A percentile compares a stretch with the other conserved stretches of the same genome.
Conservation (phyloP, 2,329 filamentous ascomycete species). For the Botryotinia globosa region DNA sequence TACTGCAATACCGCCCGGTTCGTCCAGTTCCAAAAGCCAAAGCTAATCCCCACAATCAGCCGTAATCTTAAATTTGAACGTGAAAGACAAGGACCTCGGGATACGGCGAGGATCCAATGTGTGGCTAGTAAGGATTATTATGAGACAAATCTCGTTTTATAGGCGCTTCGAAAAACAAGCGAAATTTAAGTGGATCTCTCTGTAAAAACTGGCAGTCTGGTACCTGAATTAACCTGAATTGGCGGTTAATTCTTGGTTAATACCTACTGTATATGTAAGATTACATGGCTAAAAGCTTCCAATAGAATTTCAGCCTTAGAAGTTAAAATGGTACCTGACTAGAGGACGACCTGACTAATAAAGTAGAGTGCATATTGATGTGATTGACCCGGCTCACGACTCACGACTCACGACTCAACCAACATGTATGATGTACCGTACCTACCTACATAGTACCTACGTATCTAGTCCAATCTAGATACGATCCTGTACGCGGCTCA, state of each 20-base stretch:
- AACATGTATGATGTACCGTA: background rate
- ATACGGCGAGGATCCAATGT: background rate
- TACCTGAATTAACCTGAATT: background rate
- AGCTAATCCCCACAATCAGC: conserved; percentile 13
- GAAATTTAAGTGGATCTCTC: background rate
- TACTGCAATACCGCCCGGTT: background rate
- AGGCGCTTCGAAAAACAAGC: conserved; percentile 3
- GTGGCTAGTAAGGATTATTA: background rate
- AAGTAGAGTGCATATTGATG: background rate
- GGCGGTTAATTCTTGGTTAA: conserved; percentile 5
- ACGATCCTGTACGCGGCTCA: background rate
- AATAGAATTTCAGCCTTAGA: background rate
- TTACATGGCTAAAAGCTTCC: background rate
- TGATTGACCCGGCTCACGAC: background rate
- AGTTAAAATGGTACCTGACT: background rate
- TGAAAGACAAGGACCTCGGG: conserved; percentile 1
- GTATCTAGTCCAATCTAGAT: background rate
- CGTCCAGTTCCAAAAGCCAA: background rate
- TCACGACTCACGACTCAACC: background rate
- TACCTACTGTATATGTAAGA: too few relatives aligned
- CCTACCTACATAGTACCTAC: too few relatives aligned
- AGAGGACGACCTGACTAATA: background rate
- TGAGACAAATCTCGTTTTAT: conserved; percentile 6
- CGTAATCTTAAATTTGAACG: conserved; percentile 12
- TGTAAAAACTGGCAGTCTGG: background rate